A percentile compares a stretch with the other conserved stretches of the same genome.
These are phyloP conservation scores for Ogataea nitratoaversa DNA, from an alignment of 805 yeast species.

Conservation along the genomic window DNA sequence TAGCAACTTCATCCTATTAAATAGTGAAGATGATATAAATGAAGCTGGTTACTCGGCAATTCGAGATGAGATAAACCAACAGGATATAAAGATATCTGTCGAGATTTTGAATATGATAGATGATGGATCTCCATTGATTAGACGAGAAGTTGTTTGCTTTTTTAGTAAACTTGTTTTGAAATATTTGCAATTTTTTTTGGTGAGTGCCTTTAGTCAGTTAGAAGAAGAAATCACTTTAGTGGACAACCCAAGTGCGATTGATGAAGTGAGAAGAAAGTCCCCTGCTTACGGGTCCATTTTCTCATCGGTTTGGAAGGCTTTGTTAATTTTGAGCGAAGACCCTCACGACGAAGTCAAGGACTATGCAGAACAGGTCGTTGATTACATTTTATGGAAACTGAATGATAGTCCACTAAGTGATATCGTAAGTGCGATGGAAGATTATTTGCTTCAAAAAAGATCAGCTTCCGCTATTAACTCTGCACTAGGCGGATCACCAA, in stretches of 20 bases:
- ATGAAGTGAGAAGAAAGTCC: slow-evolving; percentile 58
- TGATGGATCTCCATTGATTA: slow-evolving; percentile 86
- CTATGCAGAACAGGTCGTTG: slow-evolving; percentile 71
- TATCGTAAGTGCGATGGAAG: slow-evolving; percentile 63
- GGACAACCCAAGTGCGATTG: slow-evolving; percentile 57
- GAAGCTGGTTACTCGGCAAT: slow-evolving; percentile 22
- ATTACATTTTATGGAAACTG: slow-evolving; percentile 60
- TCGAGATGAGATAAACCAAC: slow-evolving; percentile 49
- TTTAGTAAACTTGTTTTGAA: slow-evolving; percentile 69
- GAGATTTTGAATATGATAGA: slow-evolving; percentile 63
- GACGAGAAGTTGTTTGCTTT: slow-evolving; percentile 79
- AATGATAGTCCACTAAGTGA: slow-evolving; percentile 63
- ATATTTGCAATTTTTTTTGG: slow-evolving; percentile 70
- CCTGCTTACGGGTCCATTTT: slow-evolving; percentile 87
- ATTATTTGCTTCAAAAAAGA: slow-evolving; percentile 50
- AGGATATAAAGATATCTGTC: slow-evolving; percentile 67
- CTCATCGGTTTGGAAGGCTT: slow-evolving; percentile 82
- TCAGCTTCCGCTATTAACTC: slow-evolving; percentile 5
- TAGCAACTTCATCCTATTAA: slow-evolving; percentile 51
- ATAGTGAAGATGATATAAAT: slow-evolving; percentile 38
- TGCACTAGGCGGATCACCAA: not conserved
- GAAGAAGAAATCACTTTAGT: slow-evolving; percentile 71
- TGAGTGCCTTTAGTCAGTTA: slow-evolving; percentile 80
- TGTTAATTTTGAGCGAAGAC: slow-evolving; percentile 77
- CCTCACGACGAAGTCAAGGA: slow-evolving; percentile 79